Conservation (phyloP, 1,284 basidiomycete genomes). For the Pseudomicrostroma phylloplanum region DNA sequence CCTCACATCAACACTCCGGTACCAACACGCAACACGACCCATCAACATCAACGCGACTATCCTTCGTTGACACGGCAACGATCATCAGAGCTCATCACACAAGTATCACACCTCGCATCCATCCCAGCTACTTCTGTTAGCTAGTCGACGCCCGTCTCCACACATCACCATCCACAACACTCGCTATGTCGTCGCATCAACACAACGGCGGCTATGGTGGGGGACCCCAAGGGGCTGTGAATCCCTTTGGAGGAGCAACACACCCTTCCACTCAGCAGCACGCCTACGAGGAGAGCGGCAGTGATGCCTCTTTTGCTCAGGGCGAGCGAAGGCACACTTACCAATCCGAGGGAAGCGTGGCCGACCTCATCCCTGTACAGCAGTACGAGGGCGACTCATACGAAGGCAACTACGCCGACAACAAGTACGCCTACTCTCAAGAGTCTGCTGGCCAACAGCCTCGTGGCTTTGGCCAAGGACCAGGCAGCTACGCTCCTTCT, state of each 20-base stretch:
- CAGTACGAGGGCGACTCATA: slow-evolving; percentile 42
- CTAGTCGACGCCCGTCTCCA: no score
- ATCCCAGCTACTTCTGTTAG: no score
- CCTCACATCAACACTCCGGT: no score
- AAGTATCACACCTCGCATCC: no score
- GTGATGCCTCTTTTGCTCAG: slow-evolving; percentile 34
- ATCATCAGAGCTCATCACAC: no score
- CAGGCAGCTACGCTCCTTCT: slow-evolving; percentile 39
- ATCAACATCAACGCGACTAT: no score
- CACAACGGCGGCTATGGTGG: slow-evolving; percentile 18
- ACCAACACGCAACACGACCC: no score
- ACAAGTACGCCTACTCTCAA: slow-evolving; percentile 29
- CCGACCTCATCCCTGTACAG: slow-evolving; percentile 38
- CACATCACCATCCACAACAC: no score
- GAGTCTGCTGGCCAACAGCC: slow-evolving; percentile 25
- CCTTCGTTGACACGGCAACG: no score
- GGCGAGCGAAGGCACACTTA: slow-evolving; percentile 41
- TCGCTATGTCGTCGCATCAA: slow-evolving; percentile 24
- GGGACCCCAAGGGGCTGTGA: slow-evolving; percentile 22
- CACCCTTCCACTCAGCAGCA: slow-evolving; percentile 10
- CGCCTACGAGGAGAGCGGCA: slow-evolving; percentile 25
- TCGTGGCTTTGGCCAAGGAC: slow-evolving; percentile 25
- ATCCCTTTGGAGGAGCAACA: slow-evolving; percentile 31
- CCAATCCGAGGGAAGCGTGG: slow-evolving; percentile 39
- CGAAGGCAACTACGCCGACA: slow-evolving; percentile 36